Percentiles rank a stretch among this genome's conserved stretches.
Conservation (phyloP, 139 green algal genomes). For the Haematococcus lacustris region DNA sequence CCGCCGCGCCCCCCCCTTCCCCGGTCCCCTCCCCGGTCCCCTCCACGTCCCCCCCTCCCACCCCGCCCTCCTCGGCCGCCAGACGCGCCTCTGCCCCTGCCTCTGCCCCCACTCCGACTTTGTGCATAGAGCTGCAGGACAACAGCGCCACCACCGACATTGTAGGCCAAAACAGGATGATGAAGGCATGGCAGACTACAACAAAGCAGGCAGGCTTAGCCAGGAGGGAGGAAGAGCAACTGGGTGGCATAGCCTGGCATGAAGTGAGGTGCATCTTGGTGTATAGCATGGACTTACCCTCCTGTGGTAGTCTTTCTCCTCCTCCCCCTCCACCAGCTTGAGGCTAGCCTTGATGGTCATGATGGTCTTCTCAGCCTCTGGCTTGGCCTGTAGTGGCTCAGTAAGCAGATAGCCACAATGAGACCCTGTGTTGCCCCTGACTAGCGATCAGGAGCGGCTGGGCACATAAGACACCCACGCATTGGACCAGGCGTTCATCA, state of each 20-base stretch:
- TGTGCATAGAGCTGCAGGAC: no score
- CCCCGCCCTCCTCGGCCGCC: conserved; percentile 13
- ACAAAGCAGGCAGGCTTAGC: neutral
- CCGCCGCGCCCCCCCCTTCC: conserved; percentile 13
- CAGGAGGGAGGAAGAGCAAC: neutral
- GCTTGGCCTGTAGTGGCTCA: neutral
- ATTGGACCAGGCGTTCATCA: no score
- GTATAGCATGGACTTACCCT: conserved; percentile 20
- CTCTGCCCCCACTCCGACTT: neutral
- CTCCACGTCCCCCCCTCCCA: conserved; percentile 8
- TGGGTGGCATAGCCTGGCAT: neutral
- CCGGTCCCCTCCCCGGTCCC: conserved; percentile 4
- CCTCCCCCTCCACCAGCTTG: conserved; percentile 48
- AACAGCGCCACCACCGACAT: neutral
- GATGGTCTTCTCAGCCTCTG: conserved; percentile 36
- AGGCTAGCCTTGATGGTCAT: conserved; percentile 33
- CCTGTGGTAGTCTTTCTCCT: conserved; percentile 55
- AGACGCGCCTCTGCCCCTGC: conserved; percentile 5
- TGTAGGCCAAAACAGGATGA: neutral
- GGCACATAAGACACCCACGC: no score
- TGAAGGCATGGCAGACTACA: neutral
- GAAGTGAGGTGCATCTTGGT: neutral
- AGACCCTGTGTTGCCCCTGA: neutral
- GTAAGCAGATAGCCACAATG: neutral
- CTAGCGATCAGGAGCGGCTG: no score